phyloP scores from a whole-genome alignment of 306 rosid genomes.

The Leucaena leucocephala region DNA sequence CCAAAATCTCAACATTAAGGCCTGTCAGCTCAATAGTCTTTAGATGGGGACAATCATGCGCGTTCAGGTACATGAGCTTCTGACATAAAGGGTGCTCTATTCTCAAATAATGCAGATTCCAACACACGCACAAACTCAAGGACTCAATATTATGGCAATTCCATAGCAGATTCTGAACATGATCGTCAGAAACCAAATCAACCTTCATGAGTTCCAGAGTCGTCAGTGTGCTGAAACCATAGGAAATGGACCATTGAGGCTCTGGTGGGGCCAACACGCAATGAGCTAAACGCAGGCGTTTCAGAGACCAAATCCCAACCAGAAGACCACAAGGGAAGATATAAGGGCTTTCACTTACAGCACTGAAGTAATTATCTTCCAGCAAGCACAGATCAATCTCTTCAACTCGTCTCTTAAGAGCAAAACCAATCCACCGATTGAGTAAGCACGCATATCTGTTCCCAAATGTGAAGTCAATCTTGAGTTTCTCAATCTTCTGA shows the following conservation, averaged over 20 bases:
- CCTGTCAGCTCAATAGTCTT: constrained; percentile 17
- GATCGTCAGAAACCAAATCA: constrained; percentile 24
- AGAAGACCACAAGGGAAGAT: constrained; percentile 43
- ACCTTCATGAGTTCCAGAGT: constrained; percentile 34
- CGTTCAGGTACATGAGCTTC: constrained; percentile 40
- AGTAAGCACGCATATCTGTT: not conserved
- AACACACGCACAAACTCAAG: constrained; percentile 30
- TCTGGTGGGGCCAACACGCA: constrained; percentile 36
- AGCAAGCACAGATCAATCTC: constrained; percentile 44
- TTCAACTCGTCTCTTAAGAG: constrained; percentile 24
- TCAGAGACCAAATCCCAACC: constrained; percentile 5
- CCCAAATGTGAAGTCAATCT: constrained; percentile 37
- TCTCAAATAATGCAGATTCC: constrained; percentile 21
- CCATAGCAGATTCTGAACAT: constrained; percentile 27
- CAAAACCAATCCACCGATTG: constrained; percentile 37
- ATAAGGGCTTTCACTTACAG: constrained; percentile 7
- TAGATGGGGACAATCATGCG: constrained; percentile 36
- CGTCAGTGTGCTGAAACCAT: constrained; percentile 29
- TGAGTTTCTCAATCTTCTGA: constrained; percentile 28
- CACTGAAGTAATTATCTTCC: constrained; percentile 29
- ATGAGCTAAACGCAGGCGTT: constrained; percentile 34
- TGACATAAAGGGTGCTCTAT: constrained; percentile 33
- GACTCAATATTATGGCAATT: constrained; percentile 34
- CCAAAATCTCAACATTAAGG: constrained; percentile 36
- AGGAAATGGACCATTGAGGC: not conserved